These are phyloP conservation scores for Trametes elegans DNA, from an alignment of 768 basidiomycete genomes.

Conservation along the genomic window DNA sequence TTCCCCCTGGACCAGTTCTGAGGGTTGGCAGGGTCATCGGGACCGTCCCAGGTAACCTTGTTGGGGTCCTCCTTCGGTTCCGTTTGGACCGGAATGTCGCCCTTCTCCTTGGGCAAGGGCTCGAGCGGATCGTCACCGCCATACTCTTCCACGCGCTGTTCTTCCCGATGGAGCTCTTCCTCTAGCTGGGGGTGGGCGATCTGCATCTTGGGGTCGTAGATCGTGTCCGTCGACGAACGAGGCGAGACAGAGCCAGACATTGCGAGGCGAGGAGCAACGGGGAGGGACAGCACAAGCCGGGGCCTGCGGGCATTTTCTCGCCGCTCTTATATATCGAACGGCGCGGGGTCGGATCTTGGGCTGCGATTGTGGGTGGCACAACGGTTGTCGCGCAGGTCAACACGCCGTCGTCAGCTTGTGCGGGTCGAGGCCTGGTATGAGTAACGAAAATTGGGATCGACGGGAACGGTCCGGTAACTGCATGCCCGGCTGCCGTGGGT, in stretches of 20 bases:
- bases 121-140: constrained; percentile 33
- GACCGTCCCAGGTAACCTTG: constrained; percentile 52
- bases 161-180: constrained; percentile 17
- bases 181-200: constrained; percentile 4
- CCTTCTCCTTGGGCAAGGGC: constrained; percentile 22
- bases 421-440: constrained; percentile 8
- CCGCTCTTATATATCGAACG: constrained; percentile 5
- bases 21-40: constrained; percentile 54
- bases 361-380: constrained; percentile 3
- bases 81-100: constrained; percentile 1
- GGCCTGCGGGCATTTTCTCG: background rate
- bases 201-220: constrained; percentile 9
- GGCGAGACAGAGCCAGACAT: constrained; percentile 13
- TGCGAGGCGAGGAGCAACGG: background rate
- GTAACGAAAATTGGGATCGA: constrained; percentile 10
- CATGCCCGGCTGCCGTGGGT: constrained; percentile 9
- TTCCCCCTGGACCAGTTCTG: constrained; percentile 47
- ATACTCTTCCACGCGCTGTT: constrained; percentile 26
- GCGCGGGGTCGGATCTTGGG: constrained; percentile 4
- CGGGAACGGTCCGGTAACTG: constrained; percentile 11
- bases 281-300: background rate
- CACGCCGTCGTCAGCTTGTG: constrained; percentile 12
- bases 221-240: constrained; percentile 14
- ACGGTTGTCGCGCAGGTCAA: constrained; percentile 7
- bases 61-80: constrained; percentile 19